Percentiles rank a stretch among this genome's conserved stretches.
These are phyloP conservation scores for Penicillium canariense DNA, from an alignment of 495 filamentous ascomycete species.

Conservation along the genomic window DNA sequence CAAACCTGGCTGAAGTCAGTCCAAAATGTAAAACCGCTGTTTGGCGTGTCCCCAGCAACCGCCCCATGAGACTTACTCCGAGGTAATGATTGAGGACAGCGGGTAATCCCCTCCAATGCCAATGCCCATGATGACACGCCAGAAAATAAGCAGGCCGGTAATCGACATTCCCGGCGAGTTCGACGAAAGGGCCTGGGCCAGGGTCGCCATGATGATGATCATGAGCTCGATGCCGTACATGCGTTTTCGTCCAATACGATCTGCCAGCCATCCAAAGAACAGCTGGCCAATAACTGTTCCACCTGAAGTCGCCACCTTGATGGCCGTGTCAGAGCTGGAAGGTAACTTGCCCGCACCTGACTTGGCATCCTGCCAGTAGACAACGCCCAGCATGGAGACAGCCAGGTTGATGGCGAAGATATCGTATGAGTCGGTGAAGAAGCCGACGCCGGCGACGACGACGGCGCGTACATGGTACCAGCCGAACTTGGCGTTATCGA, in stretches of 20 bases:
- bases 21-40: constrained; percentile 3
- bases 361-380: constrained; percentile 60
- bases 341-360: constrained; percentile 55
- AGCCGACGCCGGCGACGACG: constrained; percentile 78
- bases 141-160: constrained; percentile 79
- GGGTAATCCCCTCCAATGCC: constrained; percentile 89
- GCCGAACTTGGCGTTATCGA: constrained; percentile 77
- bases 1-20: constrained; percentile 52
- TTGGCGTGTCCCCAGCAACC: too few species aligned
- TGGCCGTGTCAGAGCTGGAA: constrained; percentile 67
- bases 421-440: constrained; percentile 79
- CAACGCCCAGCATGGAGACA: constrained; percentile 70
- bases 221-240: constrained; percentile 91
- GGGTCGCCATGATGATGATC: constrained; percentile 80
- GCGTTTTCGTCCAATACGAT: constrained; percentile 72
- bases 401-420: constrained; percentile 76
- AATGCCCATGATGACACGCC: constrained; percentile 81
- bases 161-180: constrained; percentile 67
- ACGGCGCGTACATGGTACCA: constrained; percentile 76
- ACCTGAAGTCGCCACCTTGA: constrained; percentile 85
- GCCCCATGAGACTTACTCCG: constrained; percentile 52
- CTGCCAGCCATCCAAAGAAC: constrained; percentile 76
- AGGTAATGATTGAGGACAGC: constrained; percentile 79
- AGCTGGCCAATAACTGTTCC: constrained; percentile 86
- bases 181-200: constrained; percentile 72